Base-by-base conservation (phyloP, 1,139 yeast genomes). In the Candida sojae region DNA sequence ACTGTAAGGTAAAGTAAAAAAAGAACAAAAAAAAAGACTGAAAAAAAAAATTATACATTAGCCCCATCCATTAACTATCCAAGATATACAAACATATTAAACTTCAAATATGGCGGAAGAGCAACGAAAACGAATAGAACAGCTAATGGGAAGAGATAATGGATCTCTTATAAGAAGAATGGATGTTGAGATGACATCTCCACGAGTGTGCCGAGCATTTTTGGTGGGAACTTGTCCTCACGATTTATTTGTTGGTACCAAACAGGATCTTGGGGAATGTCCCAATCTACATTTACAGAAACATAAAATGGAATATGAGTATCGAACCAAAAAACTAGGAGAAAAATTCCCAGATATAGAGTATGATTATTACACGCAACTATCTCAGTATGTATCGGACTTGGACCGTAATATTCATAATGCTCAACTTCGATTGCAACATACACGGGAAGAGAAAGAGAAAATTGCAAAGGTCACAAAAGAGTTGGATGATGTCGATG, bases 221-320 rank as follows among this genome's bases (percentile, higher is more conserved):
- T 65, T 93, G 12, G 90, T 90, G 6, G 97, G 96, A 1, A 80
- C 82, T n/a, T 92, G 98, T 59, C 95, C 96, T 0, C 88, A 88
- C 63, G 97, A 91, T 57, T 64, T 92, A 48, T 87, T 92, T 60
- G 79, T 79, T 12, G 90, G 90, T 5, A 88, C 97, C 12, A 91
- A 90, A 64, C 89, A 88, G 61, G 91, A 88, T 61, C 64, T 88
- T 51, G 97, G 97, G 0, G 77, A 77, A 48, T 92, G 98, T 63
- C 90, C 92, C 1, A 81, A 78, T 56, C 68, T 86, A 25, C 98
- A 92, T 63, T 66, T 84, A 35, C 93, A 89, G 57, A 87, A 87
- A 56, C 84, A 86, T 60, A 87, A 84, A 63, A 64, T 88, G 37
- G 86, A 89, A 56, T 92, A 88, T 59, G 87, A 81, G 48, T 73